Base-by-base conservation (phyloP, 2,329 filamentous ascomycete genomes). In the Xylariaceae sp. region DNA sequence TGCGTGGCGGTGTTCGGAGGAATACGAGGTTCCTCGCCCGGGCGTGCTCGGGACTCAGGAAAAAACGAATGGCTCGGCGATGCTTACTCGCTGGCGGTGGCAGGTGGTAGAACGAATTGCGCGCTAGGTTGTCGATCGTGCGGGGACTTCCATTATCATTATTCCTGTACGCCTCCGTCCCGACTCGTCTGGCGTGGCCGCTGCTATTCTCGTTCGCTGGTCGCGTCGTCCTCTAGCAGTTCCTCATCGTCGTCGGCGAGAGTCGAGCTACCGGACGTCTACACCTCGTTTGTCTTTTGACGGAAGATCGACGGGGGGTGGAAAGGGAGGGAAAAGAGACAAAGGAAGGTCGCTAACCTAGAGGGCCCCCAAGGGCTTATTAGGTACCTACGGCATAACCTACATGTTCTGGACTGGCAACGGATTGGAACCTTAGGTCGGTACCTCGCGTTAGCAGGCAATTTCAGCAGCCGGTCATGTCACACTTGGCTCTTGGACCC, bases 1-100 rank as follows among this genome's bases (percentile, higher is more conserved):
- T 49, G 47, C 41, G 60, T 61, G 63, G 57, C 59, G 65, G 62
- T 59, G 58, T 51, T 43, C 40, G 49, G 41, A 43, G 51, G 52
- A 59, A 60, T 60, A 60, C 57, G 57, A 61, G 58, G 46, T 57
- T 31, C 37, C 50, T 47, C 26, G 41, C 43, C 43, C 39, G 46
- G 47, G 44, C 7, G 21, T 51, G 43, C 47, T 51, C 47, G n/a
- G n/a, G n/a, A n/a, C n/a, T n/a, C n/a, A n/a, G n/a, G n/a, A n/a
- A 41, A 40, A 45, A 47, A 50, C 48, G 51, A 24, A 24, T 47
- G 52, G 46, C 48, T n/a, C 41, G 45, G 48, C 43, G 47, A 47
- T 47, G 55, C 50, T 57, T 49, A 51, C 50, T 55, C 50, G 49
- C 50, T 54, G 43, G 45, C 37, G 47, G 37, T 54, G 43, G 45